Evolutionary conservation across 441 rosid species (phyloP), one percentile per base, ranked within the genome.

Genomic region (Breynia disticha): DNA sequence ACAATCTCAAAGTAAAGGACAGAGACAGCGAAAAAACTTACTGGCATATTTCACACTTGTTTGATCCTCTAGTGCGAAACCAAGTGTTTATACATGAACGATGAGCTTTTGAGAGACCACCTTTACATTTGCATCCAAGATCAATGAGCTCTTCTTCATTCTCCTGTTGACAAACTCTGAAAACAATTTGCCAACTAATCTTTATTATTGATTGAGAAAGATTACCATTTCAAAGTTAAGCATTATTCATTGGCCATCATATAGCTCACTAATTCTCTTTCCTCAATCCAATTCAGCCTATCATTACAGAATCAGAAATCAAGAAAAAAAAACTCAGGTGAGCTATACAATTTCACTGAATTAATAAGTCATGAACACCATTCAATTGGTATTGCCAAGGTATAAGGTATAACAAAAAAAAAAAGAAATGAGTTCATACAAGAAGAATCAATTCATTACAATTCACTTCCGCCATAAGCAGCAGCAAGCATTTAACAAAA

Each of bases 41-140:
- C 94, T 78, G 87, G 81, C 97, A 90, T 56, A 90, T 90, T 72
- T 90, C 89, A n/a, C 97, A 90, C 61, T 67, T 81, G 72, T 86
- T 90, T 50, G 95, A 80, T 57, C 95, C 94, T 73, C 72, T 86
- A 21, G 89, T 73, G 37, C 67, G 78, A 61, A 90, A 90, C 95
- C 97, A 90, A 56, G 87, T 75, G 61, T 81, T 86, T 52, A 90
- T 84, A 68, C 97, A 86, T 16, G 95, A 74, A 46, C 71, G 76
- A 61, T 90, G 97, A 2, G 87, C 68, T 76, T 79, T 79, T 0
- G 83, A 76, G 68, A 90, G 90, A 43, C 89, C 97, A 16, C 94
- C 94, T 55, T 83, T 83, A 68, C 97, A 90, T 19, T 60, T 76
- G 72, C 97, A 90, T 58, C 97, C 97, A 19, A 90, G 83, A 67